Evolutionary conservation across 139 green algal genomes (phyloP).

Genomic region (Chara braunii): DNA sequence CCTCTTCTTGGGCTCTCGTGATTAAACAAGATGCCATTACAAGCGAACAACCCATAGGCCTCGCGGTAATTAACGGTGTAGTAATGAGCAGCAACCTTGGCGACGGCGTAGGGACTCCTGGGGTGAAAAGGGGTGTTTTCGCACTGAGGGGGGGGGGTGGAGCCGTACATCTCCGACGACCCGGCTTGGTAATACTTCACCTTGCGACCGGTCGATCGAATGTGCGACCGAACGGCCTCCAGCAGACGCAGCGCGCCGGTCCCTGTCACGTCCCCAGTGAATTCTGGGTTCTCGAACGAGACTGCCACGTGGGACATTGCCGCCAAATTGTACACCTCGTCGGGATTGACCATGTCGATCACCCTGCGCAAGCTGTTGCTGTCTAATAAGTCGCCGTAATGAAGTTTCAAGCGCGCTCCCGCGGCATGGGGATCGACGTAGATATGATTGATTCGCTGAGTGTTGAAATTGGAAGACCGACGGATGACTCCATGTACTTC

Average conservation of each 20-base stretch:
- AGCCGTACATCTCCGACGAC: constrained; percentile 66
- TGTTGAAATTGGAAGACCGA: constrained; percentile 49
- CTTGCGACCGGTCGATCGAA: constrained; percentile 30
- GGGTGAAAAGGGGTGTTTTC: constrained; percentile 63
- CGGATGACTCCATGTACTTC: constrained; percentile 57
- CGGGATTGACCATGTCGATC: constrained; percentile 44
- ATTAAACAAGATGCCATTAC: constrained; percentile 79
- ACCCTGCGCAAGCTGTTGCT: constrained; percentile 33
- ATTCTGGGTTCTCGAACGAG: constrained; percentile 63
- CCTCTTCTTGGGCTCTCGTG: constrained; percentile 63
- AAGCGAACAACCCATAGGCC: constrained; percentile 62
- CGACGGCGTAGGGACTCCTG: constrained; percentile 61
- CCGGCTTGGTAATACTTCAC: constrained; percentile 66
- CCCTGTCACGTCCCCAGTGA: constrained; percentile 54
- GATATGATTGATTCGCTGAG: constrained; percentile 50
- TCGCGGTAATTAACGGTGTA: constrained; percentile 64
- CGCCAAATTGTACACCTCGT: constrained; percentile 71
- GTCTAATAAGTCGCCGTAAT: constrained; percentile 61
- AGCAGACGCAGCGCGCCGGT: constrained; percentile 49
- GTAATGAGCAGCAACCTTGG: constrained; percentile 60
- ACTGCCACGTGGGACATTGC: constrained; percentile 63
- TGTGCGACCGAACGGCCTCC: constrained; percentile 53
- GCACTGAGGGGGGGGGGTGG: constrained; percentile 59
- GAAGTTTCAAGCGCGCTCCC: constrained; percentile 1
- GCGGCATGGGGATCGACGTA: constrained; percentile 7